Evolutionary conservation across 768 basidiomycete genomes (phyloP).

Genomic region (Favolaschia claudopus): DNA sequence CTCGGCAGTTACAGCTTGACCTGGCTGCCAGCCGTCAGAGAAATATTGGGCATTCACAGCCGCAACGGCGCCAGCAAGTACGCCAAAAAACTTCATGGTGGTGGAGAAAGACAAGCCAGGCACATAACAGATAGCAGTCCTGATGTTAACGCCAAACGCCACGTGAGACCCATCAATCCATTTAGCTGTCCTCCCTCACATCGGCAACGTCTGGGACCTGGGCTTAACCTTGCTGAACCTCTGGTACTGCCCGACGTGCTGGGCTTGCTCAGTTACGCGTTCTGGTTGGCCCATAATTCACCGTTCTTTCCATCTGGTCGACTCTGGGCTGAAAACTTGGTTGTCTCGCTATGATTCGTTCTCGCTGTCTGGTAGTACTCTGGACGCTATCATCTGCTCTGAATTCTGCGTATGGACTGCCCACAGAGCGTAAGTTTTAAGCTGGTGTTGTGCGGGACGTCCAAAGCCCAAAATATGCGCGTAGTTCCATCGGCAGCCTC

Average conservation of each 20-base stretch:
- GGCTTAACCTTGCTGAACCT: too few relatives aligned
- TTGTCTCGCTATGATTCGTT: constrained; percentile 18
- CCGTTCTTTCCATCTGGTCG: neutral
- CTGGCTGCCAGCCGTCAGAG: constrained; percentile 83
- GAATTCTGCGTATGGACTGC: constrained; percentile 35
- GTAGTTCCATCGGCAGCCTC: constrained; percentile 84
- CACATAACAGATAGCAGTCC: constrained; percentile 17
- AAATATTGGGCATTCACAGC: constrained; percentile 73
- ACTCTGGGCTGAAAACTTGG: neutral
- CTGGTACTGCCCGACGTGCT: too few relatives aligned
- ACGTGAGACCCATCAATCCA: too few relatives aligned
- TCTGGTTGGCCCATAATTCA: neutral
- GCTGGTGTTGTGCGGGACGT: neutral
- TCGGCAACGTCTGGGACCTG: too few relatives aligned
- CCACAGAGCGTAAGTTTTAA: constrained; percentile 48
- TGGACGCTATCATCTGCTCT: constrained; percentile 14
- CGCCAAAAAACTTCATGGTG: constrained; percentile 60
- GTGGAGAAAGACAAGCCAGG: constrained; percentile 32
- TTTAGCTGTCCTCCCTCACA: too few relatives aligned
- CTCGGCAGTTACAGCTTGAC: constrained; percentile 56
- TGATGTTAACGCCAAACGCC: neutral
- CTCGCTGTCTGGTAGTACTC: constrained; percentile 21
- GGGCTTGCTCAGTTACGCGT: neutral
- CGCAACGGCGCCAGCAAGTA: constrained; percentile 43
- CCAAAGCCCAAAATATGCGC: neutral